Evolutionary conservation across 352 stramenopile genomes (phyloP).

Genomic region (Globisporangium nagaii): DNA sequence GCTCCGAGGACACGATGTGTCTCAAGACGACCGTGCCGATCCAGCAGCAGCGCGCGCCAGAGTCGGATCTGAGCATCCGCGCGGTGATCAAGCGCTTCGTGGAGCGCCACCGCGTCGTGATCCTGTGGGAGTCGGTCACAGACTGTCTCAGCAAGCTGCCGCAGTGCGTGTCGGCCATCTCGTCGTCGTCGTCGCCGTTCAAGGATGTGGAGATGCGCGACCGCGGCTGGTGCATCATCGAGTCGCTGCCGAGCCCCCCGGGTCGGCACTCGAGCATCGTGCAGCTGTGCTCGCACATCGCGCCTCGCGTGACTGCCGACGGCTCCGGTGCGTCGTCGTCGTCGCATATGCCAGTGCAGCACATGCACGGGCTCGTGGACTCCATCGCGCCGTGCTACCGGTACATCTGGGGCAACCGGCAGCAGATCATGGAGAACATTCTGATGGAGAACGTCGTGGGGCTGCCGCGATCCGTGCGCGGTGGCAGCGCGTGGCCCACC

Average conservation of each 20-base stretch:
- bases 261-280: constrained; percentile 32
- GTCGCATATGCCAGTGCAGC: constrained; percentile 31
- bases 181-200: constrained; percentile 14
- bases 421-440: constrained; percentile 40
- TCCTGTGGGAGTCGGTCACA: constrained; percentile 47
- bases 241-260: constrained; percentile 19
- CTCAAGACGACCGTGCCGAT: constrained; percentile 34
- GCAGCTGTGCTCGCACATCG: constrained; percentile 51
- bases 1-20: constrained; percentile 24
- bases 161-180: constrained; percentile 7
- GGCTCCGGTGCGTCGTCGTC: too few relatives aligned
- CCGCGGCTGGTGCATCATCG: constrained; percentile 42
- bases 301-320: constrained; percentile 23
- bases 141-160: constrained; percentile 17
- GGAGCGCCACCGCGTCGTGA: constrained; percentile 30
- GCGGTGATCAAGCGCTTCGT: constrained; percentile 36
- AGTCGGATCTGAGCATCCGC: constrained; percentile 29
- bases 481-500: background rate
- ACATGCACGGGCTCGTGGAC: constrained; percentile 40
- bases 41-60: constrained; percentile 24
- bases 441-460: constrained; percentile 42
- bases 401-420: constrained; percentile 37
- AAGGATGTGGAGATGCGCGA: constrained; percentile 41
- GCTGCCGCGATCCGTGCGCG: background rate
- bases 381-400: constrained; percentile 36